A percentile compares a stretch with the other conserved stretches of the same genome.
Conservation (phyloP, 176 grass and related monocot genomes). For the Hordeum vulgare region MorexV3_pseudomolecules_assembly NC_058519.1:573032513-573033012, state of each 20-base stretch:
- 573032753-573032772: neutral
- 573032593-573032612: neutral
- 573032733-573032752: neutral
- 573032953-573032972: too few relatives aligned
- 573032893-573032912: too few relatives aligned
- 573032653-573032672: neutral
- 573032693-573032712: neutral
- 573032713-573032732: neutral
- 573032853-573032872: too few relatives aligned
- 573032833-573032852: too few relatives aligned
- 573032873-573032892: too few relatives aligned
- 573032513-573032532: neutral
- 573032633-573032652: neutral
- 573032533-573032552: neutral
- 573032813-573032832: neutral
- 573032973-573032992: too few relatives aligned
- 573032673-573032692: neutral
- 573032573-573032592: neutral
- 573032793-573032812: neutral
- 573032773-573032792: neutral
- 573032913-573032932: too few relatives aligned
- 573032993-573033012: too few relatives aligned
- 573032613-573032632: neutral
- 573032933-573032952: too few relatives aligned
- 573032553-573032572: neutral